Percentiles rank a stretch among this genome's conserved stretches.
These are phyloP conservation scores for Usnea hakonensis DNA, from an alignment of 495 filamentous ascomycete genomes.

Conservation along the genomic window DNA sequence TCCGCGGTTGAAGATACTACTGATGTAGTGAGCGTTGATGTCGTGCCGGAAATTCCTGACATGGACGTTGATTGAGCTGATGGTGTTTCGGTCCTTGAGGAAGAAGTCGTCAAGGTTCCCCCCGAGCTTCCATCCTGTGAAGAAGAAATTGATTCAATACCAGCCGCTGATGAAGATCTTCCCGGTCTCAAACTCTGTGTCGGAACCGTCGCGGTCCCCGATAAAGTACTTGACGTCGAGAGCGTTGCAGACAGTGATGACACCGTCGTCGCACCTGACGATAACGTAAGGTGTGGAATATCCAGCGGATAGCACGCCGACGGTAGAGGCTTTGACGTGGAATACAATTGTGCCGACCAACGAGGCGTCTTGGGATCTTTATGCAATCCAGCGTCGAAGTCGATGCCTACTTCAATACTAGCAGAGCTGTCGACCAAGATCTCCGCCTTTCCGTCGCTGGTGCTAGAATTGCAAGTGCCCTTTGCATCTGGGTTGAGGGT, in stretches of 20 bases:
- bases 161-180: too few relatives aligned
- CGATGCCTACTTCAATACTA: constrained; percentile 29
- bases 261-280: not conserved
- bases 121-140: too few relatives aligned
- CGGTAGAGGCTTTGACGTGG: not conserved
- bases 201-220: not conserved
- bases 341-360: constrained; percentile 6
- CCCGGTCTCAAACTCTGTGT: not conserved
- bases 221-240: not conserved
- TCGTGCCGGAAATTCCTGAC: too few relatives aligned
- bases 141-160: too few relatives aligned
- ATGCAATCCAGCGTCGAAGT: constrained; percentile 28
- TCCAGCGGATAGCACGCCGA: constrained; percentile 16
- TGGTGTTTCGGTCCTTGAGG: too few relatives aligned
- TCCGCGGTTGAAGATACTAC: too few relatives aligned
- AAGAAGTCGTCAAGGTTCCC: too few relatives aligned
- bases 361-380: not conserved
- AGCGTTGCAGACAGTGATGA: not conserved
- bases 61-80: too few relatives aligned
- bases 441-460: constrained; percentile 26
- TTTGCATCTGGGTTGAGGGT: constrained; percentile 14
- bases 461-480: constrained; percentile 22
- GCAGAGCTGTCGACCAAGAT: constrained; percentile 23
- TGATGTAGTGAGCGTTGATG: too few relatives aligned
- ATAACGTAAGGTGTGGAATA: constrained; percentile 10